Percentiles rank a stretch among this genome's conserved stretches.
Evolutionary conservation across 2,329 filamentous ascomycete species (phyloP).

Genomic region (Xylaria sp.): DNA sequence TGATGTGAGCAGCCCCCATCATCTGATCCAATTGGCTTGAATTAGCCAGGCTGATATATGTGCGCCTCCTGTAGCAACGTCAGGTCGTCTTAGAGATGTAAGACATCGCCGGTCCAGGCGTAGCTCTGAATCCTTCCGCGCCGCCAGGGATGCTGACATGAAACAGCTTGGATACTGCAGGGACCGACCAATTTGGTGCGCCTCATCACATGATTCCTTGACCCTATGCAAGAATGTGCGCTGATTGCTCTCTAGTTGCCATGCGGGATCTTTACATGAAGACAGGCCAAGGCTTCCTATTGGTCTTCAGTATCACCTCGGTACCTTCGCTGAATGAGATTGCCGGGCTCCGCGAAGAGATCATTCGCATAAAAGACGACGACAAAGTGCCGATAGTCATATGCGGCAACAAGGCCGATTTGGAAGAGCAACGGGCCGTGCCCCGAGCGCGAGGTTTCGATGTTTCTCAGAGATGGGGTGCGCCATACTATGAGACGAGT

Average conservation of each 20-base stretch:
- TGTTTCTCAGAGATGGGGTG: constrained; percentile 81
- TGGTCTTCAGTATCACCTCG: constrained; percentile 89
- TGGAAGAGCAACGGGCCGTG: constrained; percentile 79
- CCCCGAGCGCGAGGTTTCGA: constrained; percentile 74
- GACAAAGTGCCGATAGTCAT: constrained; percentile 82
- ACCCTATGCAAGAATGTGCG: not conserved
- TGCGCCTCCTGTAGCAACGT: constrained; percentile 55
- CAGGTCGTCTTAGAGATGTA: constrained; percentile 89
- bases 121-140: constrained; percentile 22
- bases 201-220: constrained; percentile 23
- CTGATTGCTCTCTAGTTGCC: constrained; percentile 42
- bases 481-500: constrained; percentile 87
- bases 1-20: constrained; percentile 59
- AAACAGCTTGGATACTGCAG: constrained; percentile 74
- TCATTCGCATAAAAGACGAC: constrained; percentile 86
- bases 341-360: constrained; percentile 76
- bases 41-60: constrained; percentile 31
- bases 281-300: constrained; percentile 82
- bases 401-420: constrained; percentile 85
- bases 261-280: constrained; percentile 89
- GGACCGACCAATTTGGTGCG: constrained; percentile 89
- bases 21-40: constrained; percentile 16
- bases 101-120: constrained; percentile 33
- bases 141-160: constrained; percentile 26
- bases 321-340: constrained; percentile 78